Evolutionary conservation across 1,284 basidiomycete genomes (phyloP), one percentile per base, ranked within the genome.

Genomic region (Polyporus tsugae): DNA sequence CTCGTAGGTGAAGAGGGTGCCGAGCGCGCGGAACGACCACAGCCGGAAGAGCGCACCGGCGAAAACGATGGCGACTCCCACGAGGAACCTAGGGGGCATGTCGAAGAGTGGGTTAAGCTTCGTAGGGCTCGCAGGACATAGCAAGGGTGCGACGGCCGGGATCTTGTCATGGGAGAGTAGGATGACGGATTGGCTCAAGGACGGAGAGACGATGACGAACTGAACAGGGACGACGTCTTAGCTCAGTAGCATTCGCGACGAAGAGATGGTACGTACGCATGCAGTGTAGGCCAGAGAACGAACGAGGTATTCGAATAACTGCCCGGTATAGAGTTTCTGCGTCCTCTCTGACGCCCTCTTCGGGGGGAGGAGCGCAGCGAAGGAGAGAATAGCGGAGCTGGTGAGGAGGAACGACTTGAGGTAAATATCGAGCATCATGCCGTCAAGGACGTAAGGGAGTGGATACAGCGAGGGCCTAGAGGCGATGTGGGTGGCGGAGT

Each of bases 1-100:
- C 65, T 78, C 75, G 66, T 75, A 78, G 19, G 76, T 78, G 70
- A 78, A 78, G 58, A 76, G 71, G 1, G 68, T 53, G 9, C 76
- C 76, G 33, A 78, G 69, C 19, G 67, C 46, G 36, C 65, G 72
- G 70, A 71, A 75, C 62, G 75, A 76, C 63, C 70, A 68, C 19
- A 74, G 64, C 22, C 76, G 74, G 49, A 76, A 46, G 35, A 71
- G 7, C 1, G 70, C 66, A 35, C 73, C 76, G 55, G 65, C 39
- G 38, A 70, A 33, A 1, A 69, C 64, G 36, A 68, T 38, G 49
- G 70, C 29, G 25, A 70, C 59, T 19, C 75, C 76, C 17, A 73
- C 17, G 59, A 72, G 33, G 62, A 78, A 71, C 6, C 73, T 35
- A 7, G 70, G 67, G 0, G 73, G 70, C 13, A 41, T 46, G n/a